These are phyloP conservation scores for Lactarius pseudohatsudake DNA, from an alignment of 768 basidiomycete genomes.

Conservation along the genomic window DNA sequence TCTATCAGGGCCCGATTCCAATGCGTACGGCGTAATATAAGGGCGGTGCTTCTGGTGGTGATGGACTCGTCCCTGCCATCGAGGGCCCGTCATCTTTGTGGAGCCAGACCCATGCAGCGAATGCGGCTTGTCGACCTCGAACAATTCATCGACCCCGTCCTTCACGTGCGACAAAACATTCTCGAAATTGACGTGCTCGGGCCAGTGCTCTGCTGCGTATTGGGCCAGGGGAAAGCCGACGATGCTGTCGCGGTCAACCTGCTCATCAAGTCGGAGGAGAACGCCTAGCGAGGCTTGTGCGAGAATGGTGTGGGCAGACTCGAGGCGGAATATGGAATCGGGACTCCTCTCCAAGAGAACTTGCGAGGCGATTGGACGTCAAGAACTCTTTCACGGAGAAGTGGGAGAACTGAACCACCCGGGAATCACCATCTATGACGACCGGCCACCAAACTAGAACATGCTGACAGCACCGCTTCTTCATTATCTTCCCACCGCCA, in stretches of 20 bases:
- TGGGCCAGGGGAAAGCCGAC: neutral
- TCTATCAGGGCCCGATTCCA: neutral
- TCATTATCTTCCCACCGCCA: neutral
- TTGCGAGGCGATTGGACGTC: neutral
- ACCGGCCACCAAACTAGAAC: neutral
- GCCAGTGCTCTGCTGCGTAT: neutral
- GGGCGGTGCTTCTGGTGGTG: neutral
- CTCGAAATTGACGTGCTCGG: neutral
- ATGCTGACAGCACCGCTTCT: neutral
- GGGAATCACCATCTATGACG: neutral
- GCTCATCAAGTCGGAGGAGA: neutral
- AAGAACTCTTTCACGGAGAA: neutral
- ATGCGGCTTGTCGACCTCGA: neutral
- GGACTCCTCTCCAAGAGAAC: neutral
- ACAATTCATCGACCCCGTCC: neutral
- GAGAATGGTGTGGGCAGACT: neutral
- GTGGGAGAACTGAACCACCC: too few species aligned
- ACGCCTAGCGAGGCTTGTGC: neutral
- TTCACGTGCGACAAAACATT: neutral
- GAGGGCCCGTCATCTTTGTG: neutral
- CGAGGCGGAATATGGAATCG: neutral
- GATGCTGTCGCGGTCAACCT: neutral
- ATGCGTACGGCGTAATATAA: neutral
- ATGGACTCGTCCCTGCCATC: neutral
- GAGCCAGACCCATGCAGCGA: neutral